Evolutionary conservation across 1,284 basidiomycete species (phyloP).

Genomic region (Exobasidium cylindrosporum): DNA sequence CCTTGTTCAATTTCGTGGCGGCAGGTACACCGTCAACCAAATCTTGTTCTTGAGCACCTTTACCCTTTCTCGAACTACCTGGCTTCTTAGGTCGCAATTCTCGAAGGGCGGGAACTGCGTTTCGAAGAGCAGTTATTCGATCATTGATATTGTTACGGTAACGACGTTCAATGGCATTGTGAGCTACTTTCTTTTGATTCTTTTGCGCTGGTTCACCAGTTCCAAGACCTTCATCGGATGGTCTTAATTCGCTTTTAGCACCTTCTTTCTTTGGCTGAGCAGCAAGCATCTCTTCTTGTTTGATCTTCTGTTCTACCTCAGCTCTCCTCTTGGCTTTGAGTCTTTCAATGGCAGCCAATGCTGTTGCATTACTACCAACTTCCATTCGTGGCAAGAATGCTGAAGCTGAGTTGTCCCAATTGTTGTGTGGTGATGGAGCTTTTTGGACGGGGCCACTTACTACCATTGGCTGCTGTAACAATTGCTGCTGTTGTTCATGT

Average conservation of each 20-base stretch:
- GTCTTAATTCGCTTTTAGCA: not conserved
- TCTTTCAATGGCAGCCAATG: constrained; percentile 35
- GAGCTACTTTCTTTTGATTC: constrained; percentile 43
- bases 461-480: not conserved
- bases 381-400: constrained; percentile 42
- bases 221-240: not conserved
- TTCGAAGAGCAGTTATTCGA: constrained; percentile 59
- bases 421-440: not conserved
- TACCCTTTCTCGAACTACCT: constrained; percentile 34
- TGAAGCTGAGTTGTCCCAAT: constrained; percentile 13
- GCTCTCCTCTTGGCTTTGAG: constrained; percentile 21
- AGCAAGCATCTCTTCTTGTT: constrained; percentile 4
- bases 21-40: constrained; percentile 53
- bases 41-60: constrained; percentile 39
- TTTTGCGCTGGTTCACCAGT: not conserved
- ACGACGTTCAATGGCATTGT: constrained; percentile 52
- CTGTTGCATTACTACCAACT: constrained; percentile 40
- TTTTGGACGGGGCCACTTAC: not conserved
- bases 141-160: constrained; percentile 55
- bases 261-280: constrained; percentile 3
- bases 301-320: not conserved
- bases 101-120: constrained; percentile 74
- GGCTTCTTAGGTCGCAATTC: constrained; percentile 45
- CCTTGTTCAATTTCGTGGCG: constrained; percentile 54
- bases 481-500: not conserved